Conservation (phyloP, 2,329 filamentous ascomycete genomes). For the Tolypocladium ophioglossoides region DNA sequence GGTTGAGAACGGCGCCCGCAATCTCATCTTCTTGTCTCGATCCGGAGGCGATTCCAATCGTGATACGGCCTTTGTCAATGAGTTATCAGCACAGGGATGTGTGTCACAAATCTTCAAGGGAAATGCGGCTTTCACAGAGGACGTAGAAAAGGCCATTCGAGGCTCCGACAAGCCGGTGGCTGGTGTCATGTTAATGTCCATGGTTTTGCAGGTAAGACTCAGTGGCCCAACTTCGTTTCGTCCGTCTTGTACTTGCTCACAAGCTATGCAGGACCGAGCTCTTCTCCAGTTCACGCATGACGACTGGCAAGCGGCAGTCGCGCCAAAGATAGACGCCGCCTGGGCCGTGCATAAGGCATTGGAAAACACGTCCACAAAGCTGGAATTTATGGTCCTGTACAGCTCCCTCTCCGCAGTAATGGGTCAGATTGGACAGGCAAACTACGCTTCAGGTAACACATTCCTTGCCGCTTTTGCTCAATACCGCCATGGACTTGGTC, state of each 20-base stretch:
- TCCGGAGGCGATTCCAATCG: conserved; percentile 1
- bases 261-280: background rate
- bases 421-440: conserved; percentile 25
- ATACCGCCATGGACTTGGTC: conserved; percentile 15
- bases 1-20: conserved; percentile 12
- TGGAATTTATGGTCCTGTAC: conserved; percentile 28
- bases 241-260: background rate
- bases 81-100: conserved; percentile 10
- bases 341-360: conserved; percentile 22
- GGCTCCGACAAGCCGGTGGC: conserved; percentile 12
- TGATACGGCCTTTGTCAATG: conserved; percentile 6
- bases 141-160: conserved; percentile 1
- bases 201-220: conserved; percentile 14
- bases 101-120: conserved; percentile 9
- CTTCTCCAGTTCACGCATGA: conserved; percentile 23
- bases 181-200: conserved; percentile 24
- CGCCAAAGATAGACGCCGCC: conserved; percentile 22
- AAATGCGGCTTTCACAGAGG: conserved; percentile 1
- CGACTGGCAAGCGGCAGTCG: conserved; percentile 14
- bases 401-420: conserved; percentile 23
- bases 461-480: conserved; percentile 26
- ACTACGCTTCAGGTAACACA: conserved; percentile 30
- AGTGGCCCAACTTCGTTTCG: background rate
- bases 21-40: conserved; percentile 14
- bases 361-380: background rate